Conservation (phyloP, 179 eudicot genomes). For the Corrigiola litoralis region DNA sequence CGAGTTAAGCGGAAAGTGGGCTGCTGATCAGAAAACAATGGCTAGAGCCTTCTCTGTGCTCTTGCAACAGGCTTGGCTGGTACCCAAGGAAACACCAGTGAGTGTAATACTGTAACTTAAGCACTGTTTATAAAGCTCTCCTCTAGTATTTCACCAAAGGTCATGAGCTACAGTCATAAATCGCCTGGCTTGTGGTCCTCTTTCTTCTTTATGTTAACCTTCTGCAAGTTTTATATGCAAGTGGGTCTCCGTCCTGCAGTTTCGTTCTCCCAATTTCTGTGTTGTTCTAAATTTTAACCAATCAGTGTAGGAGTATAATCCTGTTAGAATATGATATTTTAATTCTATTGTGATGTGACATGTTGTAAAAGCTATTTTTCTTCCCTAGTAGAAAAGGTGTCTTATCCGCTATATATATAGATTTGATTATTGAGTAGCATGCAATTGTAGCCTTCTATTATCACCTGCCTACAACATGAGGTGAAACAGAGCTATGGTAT, state of each 20-base stretch:
- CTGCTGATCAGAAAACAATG: constrained; percentile 40
- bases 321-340: background rate
- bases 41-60: constrained; percentile 56
- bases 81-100: constrained; percentile 40
- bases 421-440: background rate
- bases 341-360: background rate
- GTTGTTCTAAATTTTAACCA: too few species aligned
- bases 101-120: constrained; percentile 17
- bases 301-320: background rate
- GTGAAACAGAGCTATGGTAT: too few species aligned
- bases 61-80: constrained; percentile 69
- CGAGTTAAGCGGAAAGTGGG: constrained; percentile 33
- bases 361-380: background rate
- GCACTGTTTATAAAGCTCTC: background rate
- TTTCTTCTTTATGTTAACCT: background rate
- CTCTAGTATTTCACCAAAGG: background rate
- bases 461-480: too few species aligned
- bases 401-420: background rate
- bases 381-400: too few species aligned
- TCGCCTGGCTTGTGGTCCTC: background rate
- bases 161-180: background rate
- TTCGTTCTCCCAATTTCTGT: background rate
- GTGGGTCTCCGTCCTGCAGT: background rate
- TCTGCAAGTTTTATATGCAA: background rate
- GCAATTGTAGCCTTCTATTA: background rate